Conservation (phyloP, 441 rosid species). For the Gossypium gossypioides region DNA sequence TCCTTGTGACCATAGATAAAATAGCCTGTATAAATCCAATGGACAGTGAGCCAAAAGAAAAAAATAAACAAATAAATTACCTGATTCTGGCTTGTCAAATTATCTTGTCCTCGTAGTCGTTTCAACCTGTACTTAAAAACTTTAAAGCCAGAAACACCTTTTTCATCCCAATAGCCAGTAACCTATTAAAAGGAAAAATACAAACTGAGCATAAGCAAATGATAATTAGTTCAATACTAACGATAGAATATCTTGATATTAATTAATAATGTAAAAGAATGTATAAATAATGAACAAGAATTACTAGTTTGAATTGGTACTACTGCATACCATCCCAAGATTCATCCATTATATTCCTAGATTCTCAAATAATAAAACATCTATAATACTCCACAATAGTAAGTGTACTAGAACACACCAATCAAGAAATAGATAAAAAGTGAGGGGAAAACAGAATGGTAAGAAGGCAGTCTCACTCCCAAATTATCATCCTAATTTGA, state of each 20-base stretch:
- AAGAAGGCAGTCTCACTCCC: not conserved
- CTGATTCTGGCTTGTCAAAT: constrained; percentile 23
- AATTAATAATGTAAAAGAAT: not conserved
- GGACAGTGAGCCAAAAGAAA: not conserved
- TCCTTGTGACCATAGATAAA: not conserved
- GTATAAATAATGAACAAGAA: not conserved
- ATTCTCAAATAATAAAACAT: not conserved
- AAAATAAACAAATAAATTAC: constrained; percentile 15
- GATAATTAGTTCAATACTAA: not conserved
- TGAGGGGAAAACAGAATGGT: not conserved
- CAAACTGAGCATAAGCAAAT: not conserved
- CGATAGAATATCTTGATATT: not conserved
- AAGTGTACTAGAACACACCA: not conserved
- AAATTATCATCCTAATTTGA: not conserved
- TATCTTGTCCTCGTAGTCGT: constrained; percentile 26
- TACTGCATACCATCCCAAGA: not conserved
- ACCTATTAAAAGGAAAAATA: constrained; percentile 22
- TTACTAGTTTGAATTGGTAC: not conserved
- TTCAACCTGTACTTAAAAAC: constrained; percentile 32
- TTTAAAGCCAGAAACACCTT: constrained; percentile 27
- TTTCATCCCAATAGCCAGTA: constrained; percentile 23
- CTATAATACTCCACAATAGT: not conserved
- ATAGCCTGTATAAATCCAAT: not conserved
- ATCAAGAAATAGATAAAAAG: not conserved
- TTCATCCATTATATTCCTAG: not conserved